Evolutionary conservation across 2,329 filamentous ascomycete species (phyloP).

Genomic region (Fusarium sp.): DNA sequence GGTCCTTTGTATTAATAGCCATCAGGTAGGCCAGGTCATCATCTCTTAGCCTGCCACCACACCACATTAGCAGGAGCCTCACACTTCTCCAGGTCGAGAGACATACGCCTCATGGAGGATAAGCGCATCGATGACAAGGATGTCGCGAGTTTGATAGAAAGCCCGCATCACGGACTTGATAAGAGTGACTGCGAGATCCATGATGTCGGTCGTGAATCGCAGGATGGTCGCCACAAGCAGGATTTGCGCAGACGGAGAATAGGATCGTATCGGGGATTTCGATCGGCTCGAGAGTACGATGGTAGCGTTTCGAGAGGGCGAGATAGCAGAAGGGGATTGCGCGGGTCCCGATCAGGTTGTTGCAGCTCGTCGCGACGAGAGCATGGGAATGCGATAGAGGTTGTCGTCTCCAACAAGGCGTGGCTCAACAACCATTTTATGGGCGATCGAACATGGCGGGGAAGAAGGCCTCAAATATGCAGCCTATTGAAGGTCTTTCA

Average conservation of each 20-base stretch:
- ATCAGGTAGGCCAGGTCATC: constrained; percentile 90
- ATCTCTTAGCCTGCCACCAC: constrained; percentile 79
- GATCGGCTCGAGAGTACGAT: background rate
- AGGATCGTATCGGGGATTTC: background rate
- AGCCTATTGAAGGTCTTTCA: background rate
- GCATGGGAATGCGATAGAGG: constrained; percentile 13
- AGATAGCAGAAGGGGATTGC: background rate
- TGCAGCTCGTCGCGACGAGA: constrained; percentile 1
- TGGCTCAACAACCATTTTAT: constrained; percentile 34
- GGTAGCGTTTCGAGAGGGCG: background rate
- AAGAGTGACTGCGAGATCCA: constrained; percentile 76
- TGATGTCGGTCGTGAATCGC: constrained; percentile 39
- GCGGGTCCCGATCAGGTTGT: background rate
- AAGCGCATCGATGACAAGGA: constrained; percentile 87
- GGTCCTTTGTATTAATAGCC: constrained; percentile 89
- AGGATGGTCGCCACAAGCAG: background rate
- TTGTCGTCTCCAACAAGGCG: constrained; percentile 27
- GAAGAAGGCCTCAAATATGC: background rate
- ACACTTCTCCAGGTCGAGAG: constrained; percentile 3
- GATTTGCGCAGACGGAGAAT: background rate
- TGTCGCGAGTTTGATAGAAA: constrained; percentile 88
- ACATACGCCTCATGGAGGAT: constrained; percentile 84
- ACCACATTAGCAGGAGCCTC: constrained; percentile 72
- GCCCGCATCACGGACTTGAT: constrained; percentile 88
- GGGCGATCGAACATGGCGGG: constrained; percentile 27